Base-by-base conservation (phyloP, 768 basidiomycete genomes). In the Kwoniella bestiolae region DNA sequence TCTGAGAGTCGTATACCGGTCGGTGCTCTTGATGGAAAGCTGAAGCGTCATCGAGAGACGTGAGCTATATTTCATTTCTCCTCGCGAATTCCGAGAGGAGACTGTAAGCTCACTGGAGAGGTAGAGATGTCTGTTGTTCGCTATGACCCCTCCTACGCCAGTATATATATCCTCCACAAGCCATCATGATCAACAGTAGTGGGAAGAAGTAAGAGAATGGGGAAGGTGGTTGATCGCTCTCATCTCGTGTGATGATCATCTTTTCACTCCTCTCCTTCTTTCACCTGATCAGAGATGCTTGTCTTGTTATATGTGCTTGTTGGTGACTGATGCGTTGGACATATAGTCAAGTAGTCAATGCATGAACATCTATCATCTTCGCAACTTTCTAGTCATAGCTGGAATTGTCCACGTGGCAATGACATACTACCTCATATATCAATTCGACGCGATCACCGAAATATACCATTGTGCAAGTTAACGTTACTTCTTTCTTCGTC, bases 121-220 rank as follows among this genome's bases (percentile, higher is more conserved):
- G 62, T 45, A 57, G 51, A 11, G 44, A 26, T 14, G 31, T 50
- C 31, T 38, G 25, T 21, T 31, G n/a, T 46, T 23, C n/a, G 9
- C n/a, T n/a, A 14, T 35, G 25, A 26, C 34, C 26, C 6, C 21
- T 16, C 16, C 67, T 52, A 11, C 66, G 46, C 52, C 67, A 76
- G 32, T 45, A 63, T 4, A 76, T 4, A 56, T 56, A 76, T 23
- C 60, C 75, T 25, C 44, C 69, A 49, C 72, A 76, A 21, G 59
- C 41, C 5, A 65, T 21, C 29, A 73, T 49, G 23, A 76, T 58
- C 5, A 73, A 11, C 3, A 76, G n/a, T 16, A 76, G 47, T 2
- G 72, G 75, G 25, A 65, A 64, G 23, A 67, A 51, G 51, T 76
- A 76, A 9, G 72, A 69, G 50, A 70, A 65, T n/a, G 64, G 64